A percentile compares a stretch with the other conserved stretches of the same genome.
Evolutionary conservation across 352 stramenopile genomes (phyloP).

Genomic region (Pythium guiyangense): DNA sequence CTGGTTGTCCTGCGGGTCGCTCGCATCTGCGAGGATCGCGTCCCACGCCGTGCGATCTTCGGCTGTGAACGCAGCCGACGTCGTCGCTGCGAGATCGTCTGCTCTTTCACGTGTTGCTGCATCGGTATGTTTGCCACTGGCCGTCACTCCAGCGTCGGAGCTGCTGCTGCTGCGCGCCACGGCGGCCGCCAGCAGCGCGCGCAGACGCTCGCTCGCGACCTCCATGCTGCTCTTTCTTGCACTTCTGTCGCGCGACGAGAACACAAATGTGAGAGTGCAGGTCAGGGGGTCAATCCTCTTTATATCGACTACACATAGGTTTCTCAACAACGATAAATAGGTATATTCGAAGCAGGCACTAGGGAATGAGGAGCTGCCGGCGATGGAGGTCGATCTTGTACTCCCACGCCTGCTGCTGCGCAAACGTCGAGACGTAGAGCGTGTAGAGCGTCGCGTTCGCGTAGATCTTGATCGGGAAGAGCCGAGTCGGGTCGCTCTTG

Average conservation of each 20-base stretch:
- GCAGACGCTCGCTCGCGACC: slow-evolving; percentile 33
- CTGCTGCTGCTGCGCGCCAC: slow-evolving; percentile 25
- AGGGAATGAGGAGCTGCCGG: slow-evolving; percentile 70
- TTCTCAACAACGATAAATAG: not conserved
- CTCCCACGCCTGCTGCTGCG: slow-evolving; percentile 76
- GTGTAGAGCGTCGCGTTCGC: slow-evolving; percentile 60
- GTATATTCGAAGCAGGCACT: not conserved
- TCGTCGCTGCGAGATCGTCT: slow-evolving; percentile 5
- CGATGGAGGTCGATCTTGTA: slow-evolving; percentile 77
- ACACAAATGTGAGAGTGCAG: no score
- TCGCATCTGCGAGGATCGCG: slow-evolving; percentile 18
- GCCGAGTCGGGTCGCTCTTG: slow-evolving; percentile 45
- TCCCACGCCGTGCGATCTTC: slow-evolving; percentile 62
- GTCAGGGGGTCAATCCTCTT: no score
- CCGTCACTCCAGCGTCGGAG: not conserved
- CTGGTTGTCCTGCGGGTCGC: not conserved
- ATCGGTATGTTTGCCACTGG: not conserved
- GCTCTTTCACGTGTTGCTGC: not conserved
- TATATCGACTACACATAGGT: slow-evolving; percentile 3
- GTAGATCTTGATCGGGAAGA: slow-evolving; percentile 77
- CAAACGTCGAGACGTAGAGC: slow-evolving; percentile 70
- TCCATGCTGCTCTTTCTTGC: slow-evolving; percentile 24
- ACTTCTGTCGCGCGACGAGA: no score
- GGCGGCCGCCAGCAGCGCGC: slow-evolving; percentile 32
- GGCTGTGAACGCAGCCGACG: slow-evolving; percentile 16